Evolutionary conservation across 2,329 filamentous ascomycete species (phyloP).

Genomic region (Botrytis cinerea): DNA sequence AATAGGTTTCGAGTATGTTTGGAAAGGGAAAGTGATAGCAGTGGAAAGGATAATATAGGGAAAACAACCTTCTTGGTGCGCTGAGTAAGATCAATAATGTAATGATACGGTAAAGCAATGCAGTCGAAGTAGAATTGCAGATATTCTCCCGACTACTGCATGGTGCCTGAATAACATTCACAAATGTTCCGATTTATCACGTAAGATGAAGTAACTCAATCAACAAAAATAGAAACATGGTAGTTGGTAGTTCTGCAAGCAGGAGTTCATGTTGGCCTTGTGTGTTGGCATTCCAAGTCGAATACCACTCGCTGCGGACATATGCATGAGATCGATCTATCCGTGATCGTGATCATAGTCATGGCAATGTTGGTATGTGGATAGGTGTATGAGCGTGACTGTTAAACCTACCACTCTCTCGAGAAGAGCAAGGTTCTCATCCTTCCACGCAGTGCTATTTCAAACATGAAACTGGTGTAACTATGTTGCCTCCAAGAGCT

Average conservation of each 20-base stretch:
- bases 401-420: neutral
- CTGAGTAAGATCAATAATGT: constrained; percentile 24
- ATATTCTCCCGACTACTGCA: constrained; percentile 18
- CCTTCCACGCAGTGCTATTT: neutral
- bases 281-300: neutral
- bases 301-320: constrained; percentile 12
- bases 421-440: constrained; percentile 9
- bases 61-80: constrained; percentile 7
- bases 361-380: constrained; percentile 6
- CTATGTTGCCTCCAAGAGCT: constrained; percentile 1
- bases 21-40: constrained; percentile 2
- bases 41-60: neutral
- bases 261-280: constrained; percentile 18
- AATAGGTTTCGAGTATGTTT: constrained; percentile 28
- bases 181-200: constrained; percentile 19
- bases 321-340: constrained; percentile 25
- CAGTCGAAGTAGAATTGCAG: neutral
- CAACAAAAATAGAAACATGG: constrained; percentile 25
- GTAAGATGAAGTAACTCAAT: constrained; percentile 19
- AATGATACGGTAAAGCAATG: constrained; percentile 9
- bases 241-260: constrained; percentile 16
- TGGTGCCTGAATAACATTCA: constrained; percentile 20
- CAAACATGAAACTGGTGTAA: constrained; percentile 13
- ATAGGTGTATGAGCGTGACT: neutral
- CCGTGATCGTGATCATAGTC: constrained; percentile 10